Base-by-base conservation (phyloP, 208 protist species). In the Acanthamoeba castellanii region DNA sequence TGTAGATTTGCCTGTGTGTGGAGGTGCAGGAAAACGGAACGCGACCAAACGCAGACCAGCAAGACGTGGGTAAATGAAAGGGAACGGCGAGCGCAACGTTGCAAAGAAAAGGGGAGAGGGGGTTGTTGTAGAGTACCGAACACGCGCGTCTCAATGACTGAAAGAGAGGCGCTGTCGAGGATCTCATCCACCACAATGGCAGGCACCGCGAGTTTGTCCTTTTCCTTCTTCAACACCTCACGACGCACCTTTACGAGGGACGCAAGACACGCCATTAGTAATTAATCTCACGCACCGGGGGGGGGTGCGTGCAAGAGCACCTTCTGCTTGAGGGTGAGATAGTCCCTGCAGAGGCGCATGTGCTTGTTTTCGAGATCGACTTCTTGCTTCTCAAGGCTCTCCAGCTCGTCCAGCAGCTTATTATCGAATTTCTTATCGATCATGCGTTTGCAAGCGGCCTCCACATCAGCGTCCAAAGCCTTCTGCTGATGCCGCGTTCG, bases 361-460 rank as follows among this genome's bases (percentile, higher is more conserved):
- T 74, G 85, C 32, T 70, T 37, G 32, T 64, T 74, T 25, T 91
- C 57, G 13, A 91, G 57, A 42, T 91, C 85, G 27, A 72, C 85
- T 34, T 91, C 85, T 25, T 91, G 50, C 57, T 70, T 64, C 32
- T 91, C 85, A 27, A 91, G 47, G 22, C 37, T 50, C 57, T 91
- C 85, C 30, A 91, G 59, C 57, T 91, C 57, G 20, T 91, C 55
- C 1, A 91, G 85, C 55, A 91, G 42, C 32, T 91, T 72, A n/a
- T 20, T 34, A 50, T 72, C 85, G 32, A 91, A 91, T 47, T 91
- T 91, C 57, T 91, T 64, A 18, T 70, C 85, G 6, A 91, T 70
- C 34, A 91, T 85, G 37, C 34, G 76, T 25, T 85, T 50, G 47
- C 76, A 85, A 0, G 76, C 34, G 22, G 8, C 45, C 25, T 85